phyloP scores from a whole-genome alignment of 768 basidiomycete genomes.

The Suillus tomentosus region DNA sequence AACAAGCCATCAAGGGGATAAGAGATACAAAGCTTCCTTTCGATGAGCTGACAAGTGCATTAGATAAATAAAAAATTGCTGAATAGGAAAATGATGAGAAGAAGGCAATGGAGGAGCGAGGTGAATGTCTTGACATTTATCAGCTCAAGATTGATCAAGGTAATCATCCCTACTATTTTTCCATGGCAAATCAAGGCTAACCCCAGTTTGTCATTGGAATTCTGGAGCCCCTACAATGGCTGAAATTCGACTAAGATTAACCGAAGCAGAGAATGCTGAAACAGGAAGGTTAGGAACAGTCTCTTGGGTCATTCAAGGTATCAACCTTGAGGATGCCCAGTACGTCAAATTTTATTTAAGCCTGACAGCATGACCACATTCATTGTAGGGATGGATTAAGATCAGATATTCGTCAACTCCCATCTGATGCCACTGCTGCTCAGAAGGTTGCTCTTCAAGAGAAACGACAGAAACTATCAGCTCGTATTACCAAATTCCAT shows the following conservation, averaged over 20 bases:
- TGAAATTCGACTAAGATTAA: constrained; percentile 7
- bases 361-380: not conserved
- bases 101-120: constrained; percentile 3
- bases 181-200: too few relatives aligned
- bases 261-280: not conserved
- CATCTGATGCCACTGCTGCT: constrained; percentile 4
- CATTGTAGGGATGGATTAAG: constrained; percentile 9
- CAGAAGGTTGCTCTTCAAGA: constrained; percentile 2
- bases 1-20: not conserved
- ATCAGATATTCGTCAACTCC: constrained; percentile 1
- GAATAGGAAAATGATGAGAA: constrained; percentile 2
- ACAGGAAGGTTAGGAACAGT: constrained; percentile 1
- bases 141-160: constrained; percentile 1
- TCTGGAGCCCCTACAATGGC: constrained; percentile 12
- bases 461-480: constrained; percentile 3
- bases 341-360: constrained; percentile 5
- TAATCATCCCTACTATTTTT: too few relatives aligned
- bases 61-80: not conserved
- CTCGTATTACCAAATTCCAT: constrained; percentile 1
- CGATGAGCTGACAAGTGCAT: not conserved
- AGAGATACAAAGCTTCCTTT: not conserved
- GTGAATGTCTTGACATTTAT: constrained; percentile 7
- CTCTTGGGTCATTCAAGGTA: constrained; percentile 9
- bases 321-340: constrained; percentile 13
- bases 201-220: not conserved